Percentiles rank a stretch among this genome's conserved stretches.
Conservation (phyloP, 148 eudicot genomes). For the Rhododendron simsii region DNA sequence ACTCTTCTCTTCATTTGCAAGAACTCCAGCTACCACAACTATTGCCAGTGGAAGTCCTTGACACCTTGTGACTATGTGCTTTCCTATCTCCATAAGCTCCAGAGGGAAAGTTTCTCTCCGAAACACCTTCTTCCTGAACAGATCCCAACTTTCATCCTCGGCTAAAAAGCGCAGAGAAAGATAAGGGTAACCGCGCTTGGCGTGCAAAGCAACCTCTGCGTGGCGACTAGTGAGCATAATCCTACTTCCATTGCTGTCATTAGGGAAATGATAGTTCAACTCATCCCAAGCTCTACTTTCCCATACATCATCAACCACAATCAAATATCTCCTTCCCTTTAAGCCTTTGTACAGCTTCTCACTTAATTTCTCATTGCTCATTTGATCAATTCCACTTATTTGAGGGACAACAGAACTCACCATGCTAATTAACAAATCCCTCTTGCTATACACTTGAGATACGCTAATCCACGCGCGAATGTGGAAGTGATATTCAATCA, state of each 20-base stretch:
- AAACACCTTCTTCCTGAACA: constrained; percentile 23
- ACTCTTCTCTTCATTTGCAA: constrained; percentile 1
- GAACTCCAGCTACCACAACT: constrained; percentile 32
- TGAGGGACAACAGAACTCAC: background rate
- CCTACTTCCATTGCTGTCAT: constrained; percentile 10
- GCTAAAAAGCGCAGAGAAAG: constrained; percentile 12
- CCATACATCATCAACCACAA: constrained; percentile 31
- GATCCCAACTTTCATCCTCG: constrained; percentile 24
- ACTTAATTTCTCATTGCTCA: background rate
- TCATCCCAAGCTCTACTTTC: constrained; percentile 17
- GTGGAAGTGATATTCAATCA: constrained; percentile 15
- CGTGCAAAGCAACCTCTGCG: constrained; percentile 11
- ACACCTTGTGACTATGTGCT: constrained; percentile 20
- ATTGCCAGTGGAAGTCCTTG: constrained; percentile 36
- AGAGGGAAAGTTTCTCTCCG: constrained; percentile 7
- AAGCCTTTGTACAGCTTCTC: background rate
- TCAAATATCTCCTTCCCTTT: constrained; percentile 12
- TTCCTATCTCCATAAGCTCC: constrained; percentile 5
- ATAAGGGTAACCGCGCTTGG: background rate
- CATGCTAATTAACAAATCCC: constrained; percentile 14
- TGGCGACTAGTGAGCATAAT: constrained; percentile 26
- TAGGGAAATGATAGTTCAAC: constrained; percentile 11
- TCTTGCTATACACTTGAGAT: constrained; percentile 15
- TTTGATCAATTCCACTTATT: background rate
- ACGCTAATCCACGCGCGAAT: constrained; percentile 22